Evolutionary conservation across 2,329 filamentous ascomycete genomes (phyloP), one percentile per base, ranked within the genome.

Genomic region (Colletotrichum lini): DNA sequence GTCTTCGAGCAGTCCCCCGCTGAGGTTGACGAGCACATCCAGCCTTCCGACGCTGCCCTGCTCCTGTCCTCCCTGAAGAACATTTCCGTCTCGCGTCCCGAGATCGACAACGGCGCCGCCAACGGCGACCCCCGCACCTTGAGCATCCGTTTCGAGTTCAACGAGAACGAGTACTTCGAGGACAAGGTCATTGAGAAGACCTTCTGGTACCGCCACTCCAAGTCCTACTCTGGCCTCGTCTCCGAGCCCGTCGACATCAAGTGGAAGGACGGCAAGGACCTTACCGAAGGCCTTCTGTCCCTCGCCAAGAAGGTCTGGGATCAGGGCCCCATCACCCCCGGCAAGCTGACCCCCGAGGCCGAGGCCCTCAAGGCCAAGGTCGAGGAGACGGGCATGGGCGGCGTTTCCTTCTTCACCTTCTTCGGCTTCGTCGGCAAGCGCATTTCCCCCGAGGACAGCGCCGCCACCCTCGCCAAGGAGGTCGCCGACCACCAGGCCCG

Each of bases 21-120:
- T 57, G 94, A 98, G 74, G 89, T 99, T 76, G 95, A 98, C 83
- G 92, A 94, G 82, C 95, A 92, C 86, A 93, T 98, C 79, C 92
- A 94, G 80, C 93, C 94, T 53, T 88, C 89, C 59, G 96, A 98
- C 84, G 91, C 92, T 16, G 88, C 88, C 10, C 84, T 96, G 73
- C 89, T 98, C 70, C 88, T 92, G 73, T 87, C 89, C 50, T 86
- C 88, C 65, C 90, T 98, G 68, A 88, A 86, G 70, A 87, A 87
- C 75, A 77, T 99, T 75, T 89, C 88, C 26, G 93, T 98, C 49
- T 89, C 91, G 69, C 93, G 93, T 75, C 96, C 97, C 80, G 94
- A 97, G 84, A 87, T 97, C 59, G 78, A 84, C 72, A 77, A 81
- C 74, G 86, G 87, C 72, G 82, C 84, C 64, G 82, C 84, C 65